Conservation (phyloP, 305 asterid genomes). For the Plantago lanceolata region DNA sequence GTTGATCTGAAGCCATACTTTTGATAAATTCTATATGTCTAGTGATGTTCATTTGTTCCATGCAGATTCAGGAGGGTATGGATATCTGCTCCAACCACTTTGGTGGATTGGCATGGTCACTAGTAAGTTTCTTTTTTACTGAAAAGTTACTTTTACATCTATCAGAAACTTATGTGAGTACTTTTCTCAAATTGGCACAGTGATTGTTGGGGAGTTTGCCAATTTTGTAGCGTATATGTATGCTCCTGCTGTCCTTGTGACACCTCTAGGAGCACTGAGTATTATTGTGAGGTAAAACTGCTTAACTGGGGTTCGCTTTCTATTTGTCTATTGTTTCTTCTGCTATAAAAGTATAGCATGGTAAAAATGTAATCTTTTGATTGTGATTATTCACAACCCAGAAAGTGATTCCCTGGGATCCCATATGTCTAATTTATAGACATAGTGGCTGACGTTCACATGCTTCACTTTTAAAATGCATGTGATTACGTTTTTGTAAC, state of each 20-base stretch:
- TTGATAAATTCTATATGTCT: not conserved
- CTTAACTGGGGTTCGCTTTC: constrained; percentile 4
- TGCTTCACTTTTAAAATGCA: no score
- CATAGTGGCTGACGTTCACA: not conserved
- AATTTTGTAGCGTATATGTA: constrained; percentile 81
- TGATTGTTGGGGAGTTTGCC: constrained; percentile 78
- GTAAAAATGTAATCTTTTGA: not conserved
- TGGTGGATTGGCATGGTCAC: constrained; percentile 93
- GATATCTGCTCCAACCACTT: constrained; percentile 72
- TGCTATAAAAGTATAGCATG: not conserved
- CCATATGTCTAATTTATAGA: not conserved
- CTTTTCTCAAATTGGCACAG: constrained; percentile 34
- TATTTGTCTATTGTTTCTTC: not conserved
- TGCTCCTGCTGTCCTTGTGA: constrained; percentile 93
- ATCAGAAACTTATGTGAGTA: constrained; percentile 2
- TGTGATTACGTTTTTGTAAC: not conserved
- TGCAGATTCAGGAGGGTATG: constrained; percentile 81
- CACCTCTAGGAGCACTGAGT: constrained; percentile 90
- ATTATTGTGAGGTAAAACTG: constrained; percentile 69
- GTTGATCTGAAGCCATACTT: constrained; percentile 12
- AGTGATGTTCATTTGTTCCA: constrained; percentile 8
- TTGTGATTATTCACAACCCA: not conserved
- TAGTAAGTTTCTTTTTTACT: constrained; percentile 45
- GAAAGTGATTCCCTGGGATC: not conserved
- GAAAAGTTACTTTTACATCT: constrained; percentile 6